Evolutionary conservation across 225 moss, liverwort and hornwort genomes (phyloP), one percentile per base, ranked within the genome.

Genomic region (Rhytidiadelphus loreus): DNA sequence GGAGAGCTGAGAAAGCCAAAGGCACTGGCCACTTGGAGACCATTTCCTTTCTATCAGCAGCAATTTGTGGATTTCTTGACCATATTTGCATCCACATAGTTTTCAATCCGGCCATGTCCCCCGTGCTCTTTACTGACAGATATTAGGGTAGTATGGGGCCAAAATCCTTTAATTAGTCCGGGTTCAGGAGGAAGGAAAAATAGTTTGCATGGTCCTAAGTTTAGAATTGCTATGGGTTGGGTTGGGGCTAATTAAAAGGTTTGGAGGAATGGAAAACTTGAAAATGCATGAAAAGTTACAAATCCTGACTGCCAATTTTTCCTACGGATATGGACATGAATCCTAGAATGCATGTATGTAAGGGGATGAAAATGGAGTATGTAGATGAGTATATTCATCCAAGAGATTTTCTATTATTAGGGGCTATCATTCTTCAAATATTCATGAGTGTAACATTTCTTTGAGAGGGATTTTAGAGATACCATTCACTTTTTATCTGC

Each of bases 341-440:
- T 9, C 53, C 23, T 35, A 25, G 4, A n/a, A 25, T 77, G 76
- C 76, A 35, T 52, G 35, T 9, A 76, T 52, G 8, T 8, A 35
- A 23, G 7, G 35, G 25, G 3, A 20, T 2, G 4, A 19, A 21
- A 32, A 8, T 0, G 1, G 9, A 33, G 5, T 33, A 52, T 33
- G 5, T 32, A 13, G 1, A 18, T 14, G 37, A 24, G 24, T 37
- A 9, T 9, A 53, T 55, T 55, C 77, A 55, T n/a, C 10, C 7
- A 6, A 0, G 13, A 53, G 0, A 5, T 22, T 22, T 52, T 75
- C 4, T 29, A 12, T 33, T 75, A 21, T 5, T 75, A 33, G 75
- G 1, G 20, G 8, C 8, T 32, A 50, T 75, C 10, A 20, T 43
- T 25, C 8, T 75, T 46, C 4, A 33, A 50, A 12, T 33, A 13